Conservation (phyloP, 1,284 basidiomycete species). For the Meira miltonrushii region DNA sequence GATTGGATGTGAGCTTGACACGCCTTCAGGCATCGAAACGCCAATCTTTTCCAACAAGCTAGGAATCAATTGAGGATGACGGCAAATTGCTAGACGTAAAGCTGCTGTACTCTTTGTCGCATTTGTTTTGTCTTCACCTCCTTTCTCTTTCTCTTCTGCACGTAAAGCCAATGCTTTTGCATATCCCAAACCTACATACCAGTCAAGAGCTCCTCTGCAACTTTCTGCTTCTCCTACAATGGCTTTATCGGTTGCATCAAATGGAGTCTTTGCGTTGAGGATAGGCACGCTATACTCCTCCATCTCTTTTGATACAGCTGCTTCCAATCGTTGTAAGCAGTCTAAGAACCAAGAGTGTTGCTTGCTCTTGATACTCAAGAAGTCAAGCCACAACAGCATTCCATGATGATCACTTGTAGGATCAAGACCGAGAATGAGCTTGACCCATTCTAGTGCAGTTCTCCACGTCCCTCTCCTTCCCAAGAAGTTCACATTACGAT, state of each 20-base stretch:
- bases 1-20: constrained; percentile 13
- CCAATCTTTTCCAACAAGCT: constrained; percentile 40
- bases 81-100: constrained; percentile 36
- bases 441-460: constrained; percentile 49
- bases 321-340: constrained; percentile 29
- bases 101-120: constrained; percentile 22
- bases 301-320: constrained; percentile 16
- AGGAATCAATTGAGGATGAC: constrained; percentile 36
- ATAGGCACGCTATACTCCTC: constrained; percentile 20
- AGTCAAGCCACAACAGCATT: constrained; percentile 49
- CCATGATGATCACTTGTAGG: constrained; percentile 40
- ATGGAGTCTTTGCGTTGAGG: constrained; percentile 24
- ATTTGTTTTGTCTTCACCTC: constrained; percentile 19
- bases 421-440: constrained; percentile 39
- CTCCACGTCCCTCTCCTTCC: constrained; percentile 48
- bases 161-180: constrained; percentile 39
- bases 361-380: constrained; percentile 44
- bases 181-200: constrained; percentile 42
- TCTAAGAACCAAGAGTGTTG: constrained; percentile 45
- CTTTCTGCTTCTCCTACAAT: constrained; percentile 20
- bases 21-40: constrained; percentile 17
- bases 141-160: constrained; percentile 35
- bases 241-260: constrained; percentile 26
- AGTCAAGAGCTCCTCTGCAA: constrained; percentile 38
- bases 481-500: constrained; percentile 44